Evolutionary conservation across 768 basidiomycete genomes (phyloP).

Genomic region (Panus rudis): DNA sequence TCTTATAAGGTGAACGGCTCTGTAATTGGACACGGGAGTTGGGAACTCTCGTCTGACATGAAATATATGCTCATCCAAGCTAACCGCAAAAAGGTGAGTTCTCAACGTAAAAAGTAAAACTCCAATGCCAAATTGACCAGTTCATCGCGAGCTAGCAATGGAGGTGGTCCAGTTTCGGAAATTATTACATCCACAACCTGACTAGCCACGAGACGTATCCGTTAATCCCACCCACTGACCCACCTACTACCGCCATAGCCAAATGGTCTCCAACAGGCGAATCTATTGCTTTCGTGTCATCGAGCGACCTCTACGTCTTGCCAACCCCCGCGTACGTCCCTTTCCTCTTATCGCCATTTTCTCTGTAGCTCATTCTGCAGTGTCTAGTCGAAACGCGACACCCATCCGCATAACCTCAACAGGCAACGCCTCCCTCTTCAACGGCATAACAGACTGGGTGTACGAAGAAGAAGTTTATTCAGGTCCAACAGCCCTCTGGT

Average conservation of each 20-base stretch:
- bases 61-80: slow-evolving; percentile 80
- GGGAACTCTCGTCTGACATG: slow-evolving; percentile 90
- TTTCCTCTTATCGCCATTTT: not conserved
- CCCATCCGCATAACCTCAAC: slow-evolving; percentile 74
- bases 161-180: slow-evolving; percentile 85
- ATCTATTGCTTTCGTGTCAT: slow-evolving; percentile 78
- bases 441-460: slow-evolving; percentile 97
- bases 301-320: slow-evolving; percentile 86
- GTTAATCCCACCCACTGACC: slow-evolving; percentile 58
- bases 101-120: slow-evolving; percentile 50
- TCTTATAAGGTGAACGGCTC: slow-evolving; percentile 44
- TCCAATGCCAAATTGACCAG: not conserved
- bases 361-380: slow-evolving; percentile 17
- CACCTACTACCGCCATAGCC: slow-evolving; percentile 71
- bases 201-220: slow-evolving; percentile 61
- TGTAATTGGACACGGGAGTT: slow-evolving; percentile 44
- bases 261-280: slow-evolving; percentile 84
- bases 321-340: slow-evolving; percentile 53
- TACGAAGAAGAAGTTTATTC: slow-evolving; percentile 90
- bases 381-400: slow-evolving; percentile 23
- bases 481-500: slow-evolving; percentile 77
- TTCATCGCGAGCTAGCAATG: slow-evolving; percentile 61
- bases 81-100: slow-evolving; percentile 58
- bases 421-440: slow-evolving; percentile 80
- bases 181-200: slow-evolving; percentile 89